phyloP scores from a whole-genome alignment of 495 filamentous ascomycete genomes.

The Lophium mytilinum region DNA sequence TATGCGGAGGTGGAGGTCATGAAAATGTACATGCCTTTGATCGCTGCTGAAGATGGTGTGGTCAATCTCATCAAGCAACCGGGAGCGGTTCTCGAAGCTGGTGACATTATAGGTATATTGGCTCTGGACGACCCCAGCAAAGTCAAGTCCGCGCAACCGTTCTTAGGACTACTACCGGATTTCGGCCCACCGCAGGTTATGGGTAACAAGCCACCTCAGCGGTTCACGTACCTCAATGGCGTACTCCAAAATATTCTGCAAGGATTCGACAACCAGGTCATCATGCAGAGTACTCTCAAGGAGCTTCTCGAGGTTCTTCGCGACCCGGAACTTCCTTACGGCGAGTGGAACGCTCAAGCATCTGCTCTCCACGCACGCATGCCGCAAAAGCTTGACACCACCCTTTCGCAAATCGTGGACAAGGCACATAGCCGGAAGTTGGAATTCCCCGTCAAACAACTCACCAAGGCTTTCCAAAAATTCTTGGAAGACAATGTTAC shows the following conservation, averaged over 20 bases:
- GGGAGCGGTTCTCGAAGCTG: conserved; percentile 92
- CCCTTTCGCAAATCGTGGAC: conserved; percentile 76
- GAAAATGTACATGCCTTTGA: conserved; percentile 99
- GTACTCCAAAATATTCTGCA: conserved; percentile 83
- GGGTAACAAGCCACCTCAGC: conserved; percentile 87
- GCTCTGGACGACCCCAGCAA: conserved; percentile 91
- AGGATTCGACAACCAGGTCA: conserved; percentile 95
- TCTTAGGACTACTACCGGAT: conserved; percentile 82
- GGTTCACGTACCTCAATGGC: conserved; percentile 65
- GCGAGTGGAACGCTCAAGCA: conserved; percentile 91
- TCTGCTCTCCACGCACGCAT: conserved; percentile 93
- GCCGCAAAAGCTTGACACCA: conserved; percentile 81
- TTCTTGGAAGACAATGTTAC: conserved; percentile 85
- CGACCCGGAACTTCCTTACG: conserved; percentile 84
- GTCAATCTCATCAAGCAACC: conserved; percentile 99
- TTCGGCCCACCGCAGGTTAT: conserved; percentile 77
- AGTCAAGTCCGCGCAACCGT: conserved; percentile 96
- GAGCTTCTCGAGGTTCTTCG: conserved; percentile 85
- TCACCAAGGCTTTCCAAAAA: conserved; percentile 71
- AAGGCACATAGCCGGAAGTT: conserved; percentile 62
- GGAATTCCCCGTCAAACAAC: conserved; percentile 89
- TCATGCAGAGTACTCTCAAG: conserved; percentile 83
- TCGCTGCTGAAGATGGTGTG: conserved; percentile 93
- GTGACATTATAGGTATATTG: conserved; percentile 97
- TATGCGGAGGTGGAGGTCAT: conserved; percentile 99